Evolutionary conservation across 768 basidiomycete genomes (phyloP).

Genomic region (Austroboletus festivus): DNA sequence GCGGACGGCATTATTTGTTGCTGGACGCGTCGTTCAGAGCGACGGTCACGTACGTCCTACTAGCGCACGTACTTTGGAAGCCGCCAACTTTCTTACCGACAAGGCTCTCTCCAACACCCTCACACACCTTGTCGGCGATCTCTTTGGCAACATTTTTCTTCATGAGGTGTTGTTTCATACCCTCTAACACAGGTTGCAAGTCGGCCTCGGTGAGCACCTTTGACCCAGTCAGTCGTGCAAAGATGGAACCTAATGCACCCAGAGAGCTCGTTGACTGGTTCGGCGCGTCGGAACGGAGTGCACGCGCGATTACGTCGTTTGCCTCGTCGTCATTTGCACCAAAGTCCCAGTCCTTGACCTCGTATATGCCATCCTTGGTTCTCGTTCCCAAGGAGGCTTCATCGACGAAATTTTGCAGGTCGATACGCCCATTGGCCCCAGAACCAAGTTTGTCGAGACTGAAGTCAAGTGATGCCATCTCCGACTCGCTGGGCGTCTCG

Average conservation of each 20-base stretch:
- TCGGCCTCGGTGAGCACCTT: constrained; percentile 82
- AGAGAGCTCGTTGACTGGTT: constrained; percentile 43
- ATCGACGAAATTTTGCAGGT: constrained; percentile 64
- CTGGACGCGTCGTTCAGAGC: constrained; percentile 39
- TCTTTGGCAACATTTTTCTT: constrained; percentile 97
- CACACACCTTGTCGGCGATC: constrained; percentile 92
- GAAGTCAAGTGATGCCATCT: constrained; percentile 94
- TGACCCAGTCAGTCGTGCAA: constrained; percentile 81
- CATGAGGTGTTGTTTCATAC: constrained; percentile 98
- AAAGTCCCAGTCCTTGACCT: constrained; percentile 86
- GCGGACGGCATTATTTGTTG: constrained; percentile 81
- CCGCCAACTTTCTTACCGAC: constrained; percentile 90
- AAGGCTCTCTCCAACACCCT: constrained; percentile 86
- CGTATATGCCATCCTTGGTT: constrained; percentile 69
- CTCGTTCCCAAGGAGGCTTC: constrained; percentile 73
- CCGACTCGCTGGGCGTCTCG: constrained; percentile 70
- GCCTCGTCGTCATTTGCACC: constrained; percentile 40
- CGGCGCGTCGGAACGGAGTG: constrained; percentile 45
- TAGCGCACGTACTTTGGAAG: constrained; percentile 67
- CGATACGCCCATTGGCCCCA: constrained; percentile 32
- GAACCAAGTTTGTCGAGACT: constrained; percentile 55
- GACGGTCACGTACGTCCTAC: background rate
- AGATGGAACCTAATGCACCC: constrained; percentile 71
- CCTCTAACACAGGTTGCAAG: constrained; percentile 81
- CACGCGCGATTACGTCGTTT: constrained; percentile 56